Percentiles rank a stretch among this genome's conserved stretches.
These are phyloP conservation scores for Scedosporium dehoogii DNA, from an alignment of 2,329 filamentous ascomycete genomes.

Conservation along the genomic window DNA sequence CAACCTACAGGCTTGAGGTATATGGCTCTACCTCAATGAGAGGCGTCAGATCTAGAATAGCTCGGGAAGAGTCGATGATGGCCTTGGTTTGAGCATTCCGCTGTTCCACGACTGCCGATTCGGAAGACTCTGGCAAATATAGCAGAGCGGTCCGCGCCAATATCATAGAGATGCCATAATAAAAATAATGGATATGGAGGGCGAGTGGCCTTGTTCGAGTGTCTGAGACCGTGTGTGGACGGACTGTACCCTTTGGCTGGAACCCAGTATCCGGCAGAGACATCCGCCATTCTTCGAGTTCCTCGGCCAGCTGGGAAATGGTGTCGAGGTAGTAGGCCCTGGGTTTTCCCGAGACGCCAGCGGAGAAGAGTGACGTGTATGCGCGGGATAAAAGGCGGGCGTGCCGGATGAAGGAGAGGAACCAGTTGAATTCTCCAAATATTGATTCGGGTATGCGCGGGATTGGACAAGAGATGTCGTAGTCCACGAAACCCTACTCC, in stretches of 20 bases:
- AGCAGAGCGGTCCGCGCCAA: conserved; percentile 17
- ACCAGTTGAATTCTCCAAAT: conserved; percentile 17
- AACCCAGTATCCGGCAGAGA: neutral
- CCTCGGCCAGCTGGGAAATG: conserved; percentile 16
- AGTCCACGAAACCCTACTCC: conserved; percentile 18
- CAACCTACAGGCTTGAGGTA: conserved; percentile 12
- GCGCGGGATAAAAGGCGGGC: conserved; percentile 18
- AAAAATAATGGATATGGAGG: conserved; percentile 17
- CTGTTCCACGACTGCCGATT: conserved; percentile 3
- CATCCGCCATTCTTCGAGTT: conserved; percentile 19
- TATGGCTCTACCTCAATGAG: conserved; percentile 20
- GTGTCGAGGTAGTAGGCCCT: conserved; percentile 15
- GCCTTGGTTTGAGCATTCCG: conserved; percentile 11
- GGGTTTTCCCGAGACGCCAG: conserved; percentile 16
- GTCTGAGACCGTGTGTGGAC: neutral
- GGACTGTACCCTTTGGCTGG: neutral
- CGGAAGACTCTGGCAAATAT: conserved; percentile 6
- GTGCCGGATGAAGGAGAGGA: conserved; percentile 16
- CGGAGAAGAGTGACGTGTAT: conserved; percentile 19
- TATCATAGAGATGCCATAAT: conserved; percentile 18
- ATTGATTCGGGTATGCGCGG: conserved; percentile 15
- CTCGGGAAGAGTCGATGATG: conserved; percentile 15
- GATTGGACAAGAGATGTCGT: conserved; percentile 21
- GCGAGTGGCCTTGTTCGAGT: neutral
- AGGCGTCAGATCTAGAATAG: conserved; percentile 18